A percentile compares a stretch with the other conserved stretches of the same genome.
Conservation (phyloP, 768 basidiomycete genomes). For the Phylloporus arenicola region DNA sequence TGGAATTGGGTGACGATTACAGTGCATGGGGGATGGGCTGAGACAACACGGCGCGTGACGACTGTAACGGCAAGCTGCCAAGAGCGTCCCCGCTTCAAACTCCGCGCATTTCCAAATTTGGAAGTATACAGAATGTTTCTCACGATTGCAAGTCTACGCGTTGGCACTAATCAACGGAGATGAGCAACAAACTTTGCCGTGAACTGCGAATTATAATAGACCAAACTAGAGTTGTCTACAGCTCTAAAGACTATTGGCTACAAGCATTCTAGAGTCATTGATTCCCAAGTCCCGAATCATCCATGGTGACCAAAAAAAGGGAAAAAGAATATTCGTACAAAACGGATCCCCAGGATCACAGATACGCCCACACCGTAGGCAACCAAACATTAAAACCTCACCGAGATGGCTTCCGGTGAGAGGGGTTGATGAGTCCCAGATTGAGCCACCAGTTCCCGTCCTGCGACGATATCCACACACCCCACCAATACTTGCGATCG, state of each 20-base stretch:
- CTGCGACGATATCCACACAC: conserved; percentile 28
- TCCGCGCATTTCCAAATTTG: no score
- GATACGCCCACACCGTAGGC: background rate
- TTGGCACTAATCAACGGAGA: no score
- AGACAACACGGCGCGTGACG: no score
- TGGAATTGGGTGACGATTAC: no score
- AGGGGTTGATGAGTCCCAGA: conserved; percentile 36
- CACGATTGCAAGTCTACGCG: no score
- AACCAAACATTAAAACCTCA: background rate
- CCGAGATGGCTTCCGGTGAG: conserved; percentile 6
- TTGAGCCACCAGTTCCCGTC: conserved; percentile 42
- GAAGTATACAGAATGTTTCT: no score
- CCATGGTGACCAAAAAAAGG: background rate
- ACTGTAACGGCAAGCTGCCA: no score
- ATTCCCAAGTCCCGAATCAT: background rate
- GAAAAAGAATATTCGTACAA: background rate
- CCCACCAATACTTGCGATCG: conserved; percentile 41
- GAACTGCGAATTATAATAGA: no score
- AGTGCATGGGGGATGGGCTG: no score
- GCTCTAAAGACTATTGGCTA: conserved; percentile 10
- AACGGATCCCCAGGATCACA: background rate
- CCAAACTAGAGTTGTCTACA: no score
- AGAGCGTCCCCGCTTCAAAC: no score
- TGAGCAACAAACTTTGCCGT: no score
- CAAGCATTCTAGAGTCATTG: conserved; percentile 6